These are phyloP conservation scores for Xanthoconium separans DNA, from an alignment of 1,284 basidiomycete species.

Conservation along the genomic window DNA sequence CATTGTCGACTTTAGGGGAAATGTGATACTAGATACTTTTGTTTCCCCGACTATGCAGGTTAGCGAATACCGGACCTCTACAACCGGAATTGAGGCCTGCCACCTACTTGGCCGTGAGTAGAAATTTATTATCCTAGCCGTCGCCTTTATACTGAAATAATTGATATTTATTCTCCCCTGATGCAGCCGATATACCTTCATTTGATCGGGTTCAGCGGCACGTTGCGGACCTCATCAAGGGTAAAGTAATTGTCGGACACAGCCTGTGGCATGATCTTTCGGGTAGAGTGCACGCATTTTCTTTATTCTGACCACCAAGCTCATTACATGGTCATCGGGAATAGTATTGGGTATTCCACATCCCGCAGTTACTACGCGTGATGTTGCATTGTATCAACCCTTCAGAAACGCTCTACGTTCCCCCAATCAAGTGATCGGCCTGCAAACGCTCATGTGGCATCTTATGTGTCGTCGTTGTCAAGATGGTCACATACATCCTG, in stretches of 20 bases:
- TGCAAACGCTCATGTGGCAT: constrained; percentile 76
- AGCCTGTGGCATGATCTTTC: constrained; percentile 77
- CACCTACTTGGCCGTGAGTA: constrained; percentile 52
- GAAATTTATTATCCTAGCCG: background rate
- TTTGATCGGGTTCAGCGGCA: constrained; percentile 64
- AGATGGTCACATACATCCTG: constrained; percentile 66
- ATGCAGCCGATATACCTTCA: constrained; percentile 27
- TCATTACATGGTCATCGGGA: constrained; percentile 11
- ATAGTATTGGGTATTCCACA: constrained; percentile 80
- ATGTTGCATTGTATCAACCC: constrained; percentile 77
- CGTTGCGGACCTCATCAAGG: constrained; percentile 61
- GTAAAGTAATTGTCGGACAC: constrained; percentile 71
- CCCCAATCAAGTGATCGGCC: constrained; percentile 63
- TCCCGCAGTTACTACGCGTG: constrained; percentile 74
- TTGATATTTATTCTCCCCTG: constrained; percentile 2
- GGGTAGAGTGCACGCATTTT: constrained; percentile 42
- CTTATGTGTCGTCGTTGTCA: constrained; percentile 75
- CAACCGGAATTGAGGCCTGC: constrained; percentile 63
- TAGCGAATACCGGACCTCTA: constrained; percentile 69
- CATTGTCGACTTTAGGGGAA: constrained; percentile 63
- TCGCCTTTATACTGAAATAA: constrained; percentile 1
- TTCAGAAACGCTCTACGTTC: constrained; percentile 68
- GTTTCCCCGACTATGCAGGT: constrained; percentile 69
- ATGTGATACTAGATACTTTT: constrained; percentile 56
- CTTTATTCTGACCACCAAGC: constrained; percentile 7